Evolutionary conservation across 2,329 filamentous ascomycete genomes (phyloP), one percentile per base, ranked within the genome.

Genomic region (Periconia sp.): DNA sequence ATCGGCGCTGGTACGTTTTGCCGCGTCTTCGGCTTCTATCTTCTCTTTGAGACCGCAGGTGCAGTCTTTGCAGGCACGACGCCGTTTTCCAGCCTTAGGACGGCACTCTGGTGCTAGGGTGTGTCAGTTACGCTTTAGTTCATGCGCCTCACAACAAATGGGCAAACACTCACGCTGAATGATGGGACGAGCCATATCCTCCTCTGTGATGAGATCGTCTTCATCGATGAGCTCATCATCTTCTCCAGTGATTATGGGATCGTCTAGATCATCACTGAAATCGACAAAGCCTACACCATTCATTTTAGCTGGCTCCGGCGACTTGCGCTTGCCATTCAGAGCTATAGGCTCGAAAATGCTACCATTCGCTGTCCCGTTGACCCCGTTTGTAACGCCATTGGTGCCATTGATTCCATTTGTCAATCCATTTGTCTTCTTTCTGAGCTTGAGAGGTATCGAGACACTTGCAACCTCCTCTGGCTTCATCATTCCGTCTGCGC

Each of bases 1-100:
- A 61, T 90, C 86, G 22, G 88, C 87, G 16, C 79, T 74, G 6
- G 75, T 73, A 43, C 89, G 81, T 61, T 83, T 85, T 6, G 79
- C 79, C 30, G 77, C 78, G 70, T 97, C 94, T 75, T 97, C 90
- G n/a, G 86, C 86, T 59, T 90, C 88, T 36, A 97, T 73, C 48
- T 87, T 84, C 68, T 94, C 84, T 17, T 92, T 90, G 18, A 99
- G 83, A 36, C 94, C 94, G 66, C 94, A 99, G 7, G 89, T 92
- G 77, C 94, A 99, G 76, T 99, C 94, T 74, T 99, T 97, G 79
- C 94, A 99, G 44, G 94, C 91, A 50, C 92, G 86, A 41, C 92
- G 87, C 57, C 92, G 86, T 77, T 95, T 95, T 45, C 89, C 90
- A 31, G 86, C 80, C 73, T 94, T 89, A 34, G 92, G 92, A 46